A percentile compares a stretch with the other conserved stretches of the same genome.
These are phyloP conservation scores for Voacanga thouarsii DNA, from an alignment of 257 asterid species.

Conservation along the genomic window DNA sequence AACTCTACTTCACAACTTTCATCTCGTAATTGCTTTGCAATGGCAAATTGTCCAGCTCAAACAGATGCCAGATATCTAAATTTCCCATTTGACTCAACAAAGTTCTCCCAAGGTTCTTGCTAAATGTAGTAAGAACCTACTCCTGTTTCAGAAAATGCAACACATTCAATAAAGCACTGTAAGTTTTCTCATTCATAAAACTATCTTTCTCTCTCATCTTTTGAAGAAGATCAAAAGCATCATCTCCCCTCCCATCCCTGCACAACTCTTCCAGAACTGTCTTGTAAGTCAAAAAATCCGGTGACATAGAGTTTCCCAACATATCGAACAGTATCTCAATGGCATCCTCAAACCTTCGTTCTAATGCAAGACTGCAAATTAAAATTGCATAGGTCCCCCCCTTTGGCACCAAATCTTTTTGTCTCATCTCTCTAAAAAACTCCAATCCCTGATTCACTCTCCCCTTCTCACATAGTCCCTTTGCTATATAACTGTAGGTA, in stretches of 20 bases:
- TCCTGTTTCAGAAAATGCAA: slow-evolving; percentile 57
- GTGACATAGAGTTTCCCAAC: slow-evolving; percentile 61
- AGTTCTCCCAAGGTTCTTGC: not conserved
- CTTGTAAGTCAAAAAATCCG: slow-evolving; percentile 73
- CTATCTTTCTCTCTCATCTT: slow-evolving; percentile 61
- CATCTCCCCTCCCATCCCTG: slow-evolving; percentile 72
- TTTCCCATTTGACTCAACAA: not conserved
- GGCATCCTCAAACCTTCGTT: slow-evolving; percentile 64
- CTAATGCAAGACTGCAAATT: slow-evolving; percentile 77
- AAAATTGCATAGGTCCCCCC: slow-evolving; percentile 54
- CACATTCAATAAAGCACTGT: slow-evolving; percentile 53
- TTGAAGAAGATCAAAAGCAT: slow-evolving; percentile 73
- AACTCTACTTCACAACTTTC: not conserved
- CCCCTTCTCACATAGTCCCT: slow-evolving; percentile 84
- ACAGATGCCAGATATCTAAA: not conserved
- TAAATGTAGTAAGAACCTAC: slow-evolving; percentile 1
- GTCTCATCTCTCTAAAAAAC: slow-evolving; percentile 64
- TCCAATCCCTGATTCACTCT: slow-evolving; percentile 61
- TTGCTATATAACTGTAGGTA: slow-evolving; percentile 64
- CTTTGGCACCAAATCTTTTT: slow-evolving; percentile 55
- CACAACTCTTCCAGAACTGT: slow-evolving; percentile 84
- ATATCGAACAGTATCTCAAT: slow-evolving; percentile 55
- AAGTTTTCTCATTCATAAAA: slow-evolving; percentile 75
- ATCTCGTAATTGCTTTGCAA: not conserved
- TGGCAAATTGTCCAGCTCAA: not conserved